Evolutionary conservation across 306 rosid species (phyloP).

Genomic region (Fagus sylvatica): DNA sequence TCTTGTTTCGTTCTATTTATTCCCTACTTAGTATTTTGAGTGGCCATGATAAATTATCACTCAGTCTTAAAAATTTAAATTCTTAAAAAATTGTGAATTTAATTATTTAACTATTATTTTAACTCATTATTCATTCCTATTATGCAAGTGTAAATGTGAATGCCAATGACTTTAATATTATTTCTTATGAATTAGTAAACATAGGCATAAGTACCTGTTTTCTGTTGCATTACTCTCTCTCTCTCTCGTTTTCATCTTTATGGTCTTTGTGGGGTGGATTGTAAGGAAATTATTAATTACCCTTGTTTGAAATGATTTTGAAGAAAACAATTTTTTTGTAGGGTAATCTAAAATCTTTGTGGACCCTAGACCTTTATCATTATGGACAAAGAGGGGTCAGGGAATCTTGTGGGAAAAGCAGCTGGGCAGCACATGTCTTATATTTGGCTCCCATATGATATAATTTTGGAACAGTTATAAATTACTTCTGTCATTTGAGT

Average conservation of each 20-base stretch:
- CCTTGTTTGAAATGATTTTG: not conserved
- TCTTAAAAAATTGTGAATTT: too few relatives aligned
- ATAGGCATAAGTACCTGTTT: not conserved
- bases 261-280: not conserved
- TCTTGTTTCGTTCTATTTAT: too few relatives aligned
- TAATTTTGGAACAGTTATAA: constrained; percentile 7
- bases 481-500: not conserved
- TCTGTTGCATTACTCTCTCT: not conserved
- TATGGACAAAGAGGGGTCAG: constrained; percentile 15
- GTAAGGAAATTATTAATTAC: not conserved
- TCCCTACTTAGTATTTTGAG: too few relatives aligned
- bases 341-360: constrained; percentile 27
- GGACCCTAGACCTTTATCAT: constrained; percentile 21
- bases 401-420: constrained; percentile 25
- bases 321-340: not conserved
- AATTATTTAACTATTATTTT: too few relatives aligned
- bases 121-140: too few relatives aligned
- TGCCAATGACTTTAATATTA: not conserved
- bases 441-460: constrained; percentile 8
- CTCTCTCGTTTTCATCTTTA: not conserved
- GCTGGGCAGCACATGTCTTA: constrained; percentile 6
- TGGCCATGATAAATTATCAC: too few relatives aligned
- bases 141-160: not conserved
- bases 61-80: too few relatives aligned
- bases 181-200: too few relatives aligned